Conservation (phyloP, 2,329 filamentous ascomycete genomes). For the Cladosporium sp. region DNA sequence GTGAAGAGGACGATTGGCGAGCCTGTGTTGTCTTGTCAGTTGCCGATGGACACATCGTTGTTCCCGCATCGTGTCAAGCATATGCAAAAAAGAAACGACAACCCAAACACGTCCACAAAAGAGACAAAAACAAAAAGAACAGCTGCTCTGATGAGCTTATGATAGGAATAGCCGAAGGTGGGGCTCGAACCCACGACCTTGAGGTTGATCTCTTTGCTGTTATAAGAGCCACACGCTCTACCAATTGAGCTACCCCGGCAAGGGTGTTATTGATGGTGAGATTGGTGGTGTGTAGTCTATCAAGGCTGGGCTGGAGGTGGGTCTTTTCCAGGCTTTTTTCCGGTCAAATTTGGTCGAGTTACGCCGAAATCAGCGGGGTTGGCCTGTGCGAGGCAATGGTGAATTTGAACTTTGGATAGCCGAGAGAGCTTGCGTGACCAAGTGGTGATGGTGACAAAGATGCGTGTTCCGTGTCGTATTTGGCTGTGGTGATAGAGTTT, state of each 20-base stretch:
- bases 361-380: background rate
- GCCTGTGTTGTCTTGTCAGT: constrained; percentile 28
- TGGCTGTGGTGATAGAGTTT: background rate
- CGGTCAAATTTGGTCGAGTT: background rate
- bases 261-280: constrained; percentile 6
- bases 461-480: background rate
- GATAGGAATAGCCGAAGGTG: constrained; percentile 13
- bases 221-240: constrained; percentile 56
- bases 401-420: background rate
- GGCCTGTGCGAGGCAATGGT: background rate
- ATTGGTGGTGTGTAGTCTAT: background rate
- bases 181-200: constrained; percentile 13
- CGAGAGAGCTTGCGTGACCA: background rate
- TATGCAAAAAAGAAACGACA: background rate
- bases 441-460: background rate
- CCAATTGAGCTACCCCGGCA: constrained; percentile 56
- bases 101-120: background rate
- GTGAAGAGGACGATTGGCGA: constrained; percentile 50
- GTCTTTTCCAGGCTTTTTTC: background rate
- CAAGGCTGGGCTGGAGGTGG: background rate
- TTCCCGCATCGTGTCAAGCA: background rate
- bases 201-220: constrained; percentile 13
- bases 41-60: background rate
- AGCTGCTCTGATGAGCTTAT: constrained; percentile 5
- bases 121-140: background rate